These are phyloP conservation scores for Trichocomaceae sp. DNA, from an alignment of 2,329 filamentous ascomycete species.

Conservation along the genomic window DNA sequence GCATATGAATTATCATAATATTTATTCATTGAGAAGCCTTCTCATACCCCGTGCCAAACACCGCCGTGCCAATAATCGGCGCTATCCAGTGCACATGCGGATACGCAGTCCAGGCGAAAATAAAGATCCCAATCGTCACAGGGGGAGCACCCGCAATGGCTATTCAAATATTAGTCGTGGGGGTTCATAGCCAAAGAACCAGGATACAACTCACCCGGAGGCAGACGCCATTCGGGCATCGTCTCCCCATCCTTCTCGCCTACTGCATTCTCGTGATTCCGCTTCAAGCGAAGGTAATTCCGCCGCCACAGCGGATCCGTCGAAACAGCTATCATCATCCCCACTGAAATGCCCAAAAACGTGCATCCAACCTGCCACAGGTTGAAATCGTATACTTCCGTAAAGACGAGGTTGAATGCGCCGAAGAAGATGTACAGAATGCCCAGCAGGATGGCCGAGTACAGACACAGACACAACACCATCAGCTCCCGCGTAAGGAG, in stretches of 20 bases:
- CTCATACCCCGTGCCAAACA: slow-evolving; percentile 65
- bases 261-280: slow-evolving; percentile 29
- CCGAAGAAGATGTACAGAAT: slow-evolving; percentile 89
- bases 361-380: slow-evolving; percentile 73
- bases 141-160: slow-evolving; percentile 66
- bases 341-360: slow-evolving; percentile 56
- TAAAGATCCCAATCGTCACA: slow-evolving; percentile 75
- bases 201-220: slow-evolving; percentile 46
- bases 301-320: slow-evolving; percentile 43
- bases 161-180: slow-evolving; percentile 14
- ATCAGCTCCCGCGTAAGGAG: slow-evolving; percentile 77
- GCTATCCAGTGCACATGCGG: slow-evolving; percentile 66
- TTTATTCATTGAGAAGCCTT: background rate
- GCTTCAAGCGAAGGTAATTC: slow-evolving; percentile 38
- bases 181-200: background rate
- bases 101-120: slow-evolving; percentile 82
- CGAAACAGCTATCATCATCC: slow-evolving; percentile 41
- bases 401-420: slow-evolving; percentile 75
- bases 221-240: slow-evolving; percentile 82
- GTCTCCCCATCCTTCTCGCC: slow-evolving; percentile 43
- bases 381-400: slow-evolving; percentile 65
- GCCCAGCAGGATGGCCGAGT: slow-evolving; percentile 77
- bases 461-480: slow-evolving; percentile 73
- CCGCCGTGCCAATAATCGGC: slow-evolving; percentile 63
- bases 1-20: too few relatives aligned